Evolutionary conservation across 106 monocot genomes (phyloP).

Genomic region (Allium fistulosum): DNA sequence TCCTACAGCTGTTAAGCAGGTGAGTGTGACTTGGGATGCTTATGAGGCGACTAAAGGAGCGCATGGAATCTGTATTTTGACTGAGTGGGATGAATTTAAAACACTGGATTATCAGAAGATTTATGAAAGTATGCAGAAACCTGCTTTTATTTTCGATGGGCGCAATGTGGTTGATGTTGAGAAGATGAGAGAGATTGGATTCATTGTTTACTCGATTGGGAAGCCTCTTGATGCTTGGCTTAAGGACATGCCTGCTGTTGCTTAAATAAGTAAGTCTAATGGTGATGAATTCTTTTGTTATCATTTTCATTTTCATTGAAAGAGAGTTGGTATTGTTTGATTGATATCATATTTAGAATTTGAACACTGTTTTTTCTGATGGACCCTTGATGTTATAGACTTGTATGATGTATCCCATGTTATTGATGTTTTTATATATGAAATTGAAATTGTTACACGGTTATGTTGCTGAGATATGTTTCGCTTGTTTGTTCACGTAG

Average conservation of each 20-base stretch:
- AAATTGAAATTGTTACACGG: no score
- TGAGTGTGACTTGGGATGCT: slow-evolving; percentile 19
- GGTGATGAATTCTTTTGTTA: neutral
- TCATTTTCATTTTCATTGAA: neutral
- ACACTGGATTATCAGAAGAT: slow-evolving; percentile 18
- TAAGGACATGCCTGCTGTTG: slow-evolving; percentile 26
- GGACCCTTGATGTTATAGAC: no score
- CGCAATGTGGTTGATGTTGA: slow-evolving; percentile 22
- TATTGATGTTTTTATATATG: no score
- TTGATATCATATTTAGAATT: no score
- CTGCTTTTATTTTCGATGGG: slow-evolving; percentile 22
- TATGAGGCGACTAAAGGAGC: slow-evolving; percentile 23
- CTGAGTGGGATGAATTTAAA: slow-evolving; percentile 29
- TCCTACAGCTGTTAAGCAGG: slow-evolving; percentile 22
- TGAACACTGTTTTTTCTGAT: no score
- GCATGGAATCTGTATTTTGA: slow-evolving; percentile 20
- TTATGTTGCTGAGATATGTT: no score
- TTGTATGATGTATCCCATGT: no score
- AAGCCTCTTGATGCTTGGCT: slow-evolving; percentile 28
- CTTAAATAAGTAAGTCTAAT: neutral
- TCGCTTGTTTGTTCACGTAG: no score
- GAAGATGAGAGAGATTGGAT: slow-evolving; percentile 21
- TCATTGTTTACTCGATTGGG: slow-evolving; percentile 22
- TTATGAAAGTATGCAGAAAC: slow-evolving; percentile 23
- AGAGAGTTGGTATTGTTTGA: neutral